Percentiles rank a stretch among this genome's conserved stretches.
These are phyloP conservation scores for Mucor velutinosus DNA, from an alignment of 371 early-diverging fungal genomes.

Conservation along the genomic window DNA sequence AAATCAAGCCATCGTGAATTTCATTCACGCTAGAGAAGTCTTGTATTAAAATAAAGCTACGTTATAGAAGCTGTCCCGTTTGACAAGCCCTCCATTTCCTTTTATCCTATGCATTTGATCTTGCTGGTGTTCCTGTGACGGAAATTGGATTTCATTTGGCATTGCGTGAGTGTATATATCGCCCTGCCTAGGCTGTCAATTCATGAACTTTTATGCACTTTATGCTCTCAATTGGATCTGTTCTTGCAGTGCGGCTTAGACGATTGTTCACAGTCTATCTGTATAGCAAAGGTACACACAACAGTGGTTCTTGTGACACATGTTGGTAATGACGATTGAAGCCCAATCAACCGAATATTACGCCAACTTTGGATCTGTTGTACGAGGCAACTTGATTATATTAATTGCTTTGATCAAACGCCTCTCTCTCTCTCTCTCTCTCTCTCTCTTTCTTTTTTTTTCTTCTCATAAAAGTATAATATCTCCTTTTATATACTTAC, in stretches of 20 bases:
- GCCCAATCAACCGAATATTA: not conserved
- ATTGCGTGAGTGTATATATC: not conserved
- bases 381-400: constrained; percentile 7
- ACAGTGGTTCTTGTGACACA: not conserved
- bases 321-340: not conserved
- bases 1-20: constrained; percentile 26
- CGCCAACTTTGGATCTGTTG: constrained; percentile 4
- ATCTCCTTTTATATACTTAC: not conserved
- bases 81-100: not conserved
- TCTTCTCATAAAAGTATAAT: constrained; percentile 8
- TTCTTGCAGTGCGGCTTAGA: not conserved
- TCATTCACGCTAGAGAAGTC: constrained; percentile 38
- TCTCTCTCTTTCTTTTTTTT: not conserved
- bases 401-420: not conserved
- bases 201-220: not conserved
- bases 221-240: not conserved
- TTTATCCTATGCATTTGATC: not conserved
- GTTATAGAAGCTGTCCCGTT: not conserved
- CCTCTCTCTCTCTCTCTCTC: not conserved
- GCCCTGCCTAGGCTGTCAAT: not conserved
- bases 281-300: not conserved
- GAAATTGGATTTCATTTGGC: not conserved
- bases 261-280: not conserved
- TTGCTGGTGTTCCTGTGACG: not conserved
- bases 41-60: not conserved